Conservation (phyloP, 352 stramenopile species). For the Phytophthora pisi region DNA sequence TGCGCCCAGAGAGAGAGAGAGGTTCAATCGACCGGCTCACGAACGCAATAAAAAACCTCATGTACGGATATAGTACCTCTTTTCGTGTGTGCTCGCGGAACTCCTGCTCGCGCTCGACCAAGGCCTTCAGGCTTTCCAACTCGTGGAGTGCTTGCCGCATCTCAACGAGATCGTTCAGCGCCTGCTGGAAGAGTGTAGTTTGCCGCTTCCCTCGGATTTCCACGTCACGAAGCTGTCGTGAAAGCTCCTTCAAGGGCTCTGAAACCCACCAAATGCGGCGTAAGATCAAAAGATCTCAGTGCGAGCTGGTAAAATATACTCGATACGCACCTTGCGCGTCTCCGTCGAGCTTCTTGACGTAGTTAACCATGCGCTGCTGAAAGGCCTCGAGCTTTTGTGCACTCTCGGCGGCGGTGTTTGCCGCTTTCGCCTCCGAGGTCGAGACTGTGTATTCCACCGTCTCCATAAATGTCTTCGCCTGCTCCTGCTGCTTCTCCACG, state of each 20-base stretch:
- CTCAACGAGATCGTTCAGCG: conserved; percentile 33
- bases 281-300: neutral
- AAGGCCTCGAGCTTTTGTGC: conserved; percentile 47
- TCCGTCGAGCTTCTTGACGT: conserved; percentile 53
- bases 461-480: conserved; percentile 54
- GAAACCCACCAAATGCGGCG: neutral
- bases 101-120: conserved; percentile 42
- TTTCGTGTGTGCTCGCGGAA: conserved; percentile 26
- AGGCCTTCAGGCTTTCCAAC: conserved; percentile 34
- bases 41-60: neutral
- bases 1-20: conserved; percentile 4
- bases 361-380: conserved; percentile 52
- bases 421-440: conserved; percentile 36
- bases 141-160: conserved; percentile 41
- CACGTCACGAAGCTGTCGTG: conserved; percentile 48
- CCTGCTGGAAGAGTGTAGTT: conserved; percentile 47
- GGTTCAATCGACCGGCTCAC: conserved; percentile 5
- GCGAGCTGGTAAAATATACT: neutral
- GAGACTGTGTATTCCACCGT: conserved; percentile 46
- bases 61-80: conserved; percentile 29
- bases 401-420: conserved; percentile 26
- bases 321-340: conserved; percentile 45
- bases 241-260: conserved; percentile 50
- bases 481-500: conserved; percentile 53
- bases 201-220: conserved; percentile 52